Evolutionary conservation across 805 yeast species (phyloP), one percentile per base, ranked within the genome.

Genomic region (Ogataea haglerorum): DNA sequence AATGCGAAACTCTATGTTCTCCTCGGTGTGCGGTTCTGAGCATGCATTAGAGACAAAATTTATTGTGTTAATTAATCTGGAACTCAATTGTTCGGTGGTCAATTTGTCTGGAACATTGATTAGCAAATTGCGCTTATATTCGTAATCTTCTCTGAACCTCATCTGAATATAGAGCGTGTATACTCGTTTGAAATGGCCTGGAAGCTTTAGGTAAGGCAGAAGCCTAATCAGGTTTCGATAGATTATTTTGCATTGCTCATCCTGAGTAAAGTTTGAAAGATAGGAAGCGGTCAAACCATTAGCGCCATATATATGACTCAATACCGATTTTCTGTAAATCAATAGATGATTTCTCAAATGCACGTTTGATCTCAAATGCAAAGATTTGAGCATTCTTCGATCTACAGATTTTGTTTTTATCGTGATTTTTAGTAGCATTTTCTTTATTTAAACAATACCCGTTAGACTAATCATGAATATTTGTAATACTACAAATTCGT

Each of bases 41-140:
- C 56, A 47, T 2, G 60, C 51, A 40, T 60, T 60, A 25, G 52
- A 48, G 6, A 56, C 31, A 36, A 60, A 58, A 30, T 54, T 53
- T 10, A 60, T 32, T 1, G 62, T 49, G 26, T 57, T 55, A 3
- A 54, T 35, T 5, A 51, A 27, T 13, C 63, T 31, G 10, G 28
- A 7, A 7, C 42, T 26, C 4, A 54, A 6, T 25, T 53, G 53
- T 8, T 38, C 36, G 8, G 36, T 34, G 3, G 41, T 14, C 19
- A 52, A 25, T 6, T 32, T 26, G 9, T 25, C 17, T 7, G 38
- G 14, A 9, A 7, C 15, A 16, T 17, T 14, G 19, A 44, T 30
- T 2, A 52, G 21, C 5, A 39, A 15, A 3, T 29, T 30, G 27
- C 59, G 31, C 30, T 54, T 38, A 6, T 38, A 21, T 7, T 45